A percentile compares a stretch with the other conserved stretches of the same genome.
phyloP scores from a whole-genome alignment of 1,139 yeast species.

The Taphrina pruni region DNA sequence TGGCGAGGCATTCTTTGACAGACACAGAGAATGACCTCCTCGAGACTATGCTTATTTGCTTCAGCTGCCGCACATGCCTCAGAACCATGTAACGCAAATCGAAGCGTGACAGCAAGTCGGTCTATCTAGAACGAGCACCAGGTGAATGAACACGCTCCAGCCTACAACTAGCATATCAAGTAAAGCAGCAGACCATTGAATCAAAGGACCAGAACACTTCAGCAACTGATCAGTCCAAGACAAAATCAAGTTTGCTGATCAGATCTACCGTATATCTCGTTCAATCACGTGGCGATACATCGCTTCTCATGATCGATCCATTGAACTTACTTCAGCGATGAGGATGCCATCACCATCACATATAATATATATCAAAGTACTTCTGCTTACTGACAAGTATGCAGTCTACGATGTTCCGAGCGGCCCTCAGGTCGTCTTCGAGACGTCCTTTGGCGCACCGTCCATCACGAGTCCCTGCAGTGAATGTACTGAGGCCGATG shows the following conservation, averaged over 20 bases:
- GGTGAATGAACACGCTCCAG: too few species aligned
- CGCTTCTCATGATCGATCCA: background rate
- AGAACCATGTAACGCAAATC: background rate
- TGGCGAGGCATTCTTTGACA: background rate
- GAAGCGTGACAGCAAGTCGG: too few species aligned
- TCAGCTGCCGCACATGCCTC: constrained; percentile 1
- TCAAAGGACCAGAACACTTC: background rate
- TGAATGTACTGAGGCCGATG: constrained; percentile 13
- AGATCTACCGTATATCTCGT: background rate
- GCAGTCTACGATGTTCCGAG: constrained; percentile 23
- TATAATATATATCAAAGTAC: background rate
- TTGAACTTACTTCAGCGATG: constrained; percentile 24
- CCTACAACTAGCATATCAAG: too few species aligned
- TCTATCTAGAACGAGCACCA: too few species aligned
- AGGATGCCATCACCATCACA: background rate
- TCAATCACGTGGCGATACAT: background rate
- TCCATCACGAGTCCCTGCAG: background rate
- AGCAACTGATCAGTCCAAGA: background rate
- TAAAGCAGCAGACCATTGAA: too few species aligned
- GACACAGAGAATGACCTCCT: background rate
- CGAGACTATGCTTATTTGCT: background rate
- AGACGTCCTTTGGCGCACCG: constrained; percentile 8
- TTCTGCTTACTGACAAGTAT: background rate
- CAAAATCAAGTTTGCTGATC: background rate
- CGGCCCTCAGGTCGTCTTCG: constrained; percentile 17